Evolutionary conservation across 345 rosid species (phyloP).

Genomic region (Xanthoceras sorbifolium): DNA sequence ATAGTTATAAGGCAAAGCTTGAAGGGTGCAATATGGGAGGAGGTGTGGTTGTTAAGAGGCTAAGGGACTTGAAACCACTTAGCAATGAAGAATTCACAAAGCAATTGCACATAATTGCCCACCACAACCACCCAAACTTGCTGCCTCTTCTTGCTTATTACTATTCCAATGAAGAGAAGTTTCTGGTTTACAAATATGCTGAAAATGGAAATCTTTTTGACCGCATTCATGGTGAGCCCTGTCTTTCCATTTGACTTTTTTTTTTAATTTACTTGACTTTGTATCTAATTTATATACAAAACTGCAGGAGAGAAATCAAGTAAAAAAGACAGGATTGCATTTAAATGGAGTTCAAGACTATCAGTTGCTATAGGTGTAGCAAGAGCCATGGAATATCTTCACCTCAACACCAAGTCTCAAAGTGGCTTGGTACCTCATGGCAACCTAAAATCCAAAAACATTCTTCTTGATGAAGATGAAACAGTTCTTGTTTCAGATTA

Average conservation of each 20-base stretch:
- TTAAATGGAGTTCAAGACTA: conserved; percentile 52
- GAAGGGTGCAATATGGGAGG: conserved; percentile 25
- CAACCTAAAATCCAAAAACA: conserved; percentile 57
- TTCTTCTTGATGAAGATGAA: conserved; percentile 47
- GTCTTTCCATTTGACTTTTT: neutral
- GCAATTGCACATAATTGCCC: conserved; percentile 32
- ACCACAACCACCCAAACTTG: conserved; percentile 51
- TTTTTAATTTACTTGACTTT: too few relatives aligned
- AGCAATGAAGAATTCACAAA: conserved; percentile 41
- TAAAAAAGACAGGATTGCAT: conserved; percentile 35
- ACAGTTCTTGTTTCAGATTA: conserved; percentile 49
- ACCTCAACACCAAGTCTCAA: conserved; percentile 25
- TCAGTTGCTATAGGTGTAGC: conserved; percentile 49
- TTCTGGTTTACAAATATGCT: conserved; percentile 42
- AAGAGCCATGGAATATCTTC: conserved; percentile 54
- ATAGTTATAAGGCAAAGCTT: conserved; percentile 44
- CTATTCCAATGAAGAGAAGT: conserved; percentile 67
- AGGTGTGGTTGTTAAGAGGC: conserved; percentile 45
- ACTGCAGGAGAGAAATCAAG: conserved; percentile 41
- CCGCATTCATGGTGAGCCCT: conserved; percentile 54
- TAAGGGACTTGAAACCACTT: conserved; percentile 50
- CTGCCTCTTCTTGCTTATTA: conserved; percentile 69
- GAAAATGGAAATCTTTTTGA: conserved; percentile 49
- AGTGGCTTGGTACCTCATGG: conserved; percentile 43
- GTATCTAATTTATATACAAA: neutral